Conservation (phyloP, 768 basidiomycete species). For the Cystobasidium tubakii region DNA sequence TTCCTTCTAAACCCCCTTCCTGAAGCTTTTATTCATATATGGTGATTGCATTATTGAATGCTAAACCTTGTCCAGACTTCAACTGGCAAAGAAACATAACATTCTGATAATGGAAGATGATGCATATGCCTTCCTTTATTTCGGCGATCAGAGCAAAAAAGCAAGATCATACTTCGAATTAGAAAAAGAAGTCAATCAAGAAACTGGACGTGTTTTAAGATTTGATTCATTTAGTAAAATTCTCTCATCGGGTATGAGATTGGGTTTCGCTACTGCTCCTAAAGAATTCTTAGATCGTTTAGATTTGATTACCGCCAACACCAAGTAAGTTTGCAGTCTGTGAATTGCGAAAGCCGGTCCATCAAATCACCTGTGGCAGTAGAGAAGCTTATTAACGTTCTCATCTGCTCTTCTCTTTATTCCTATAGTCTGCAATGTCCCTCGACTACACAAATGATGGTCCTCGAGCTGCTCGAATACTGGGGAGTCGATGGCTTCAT, state of each 20-base stretch:
- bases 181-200: constrained; percentile 60
- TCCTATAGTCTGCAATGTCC: background rate
- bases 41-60: background rate
- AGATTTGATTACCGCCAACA: constrained; percentile 62
- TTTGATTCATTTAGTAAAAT: constrained; percentile 83
- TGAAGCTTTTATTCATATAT: background rate
- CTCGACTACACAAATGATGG: constrained; percentile 54
- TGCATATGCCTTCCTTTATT: constrained; percentile 58
- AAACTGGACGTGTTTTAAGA: constrained; percentile 71
- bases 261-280: constrained; percentile 77
- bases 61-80: constrained; percentile 54
- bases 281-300: constrained; percentile 62
- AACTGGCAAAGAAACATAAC: constrained; percentile 65
- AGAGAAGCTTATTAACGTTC: constrained; percentile 43
- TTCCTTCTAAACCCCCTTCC: background rate
- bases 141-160: constrained; percentile 59
- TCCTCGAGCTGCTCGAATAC: constrained; percentile 57
- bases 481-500: constrained; percentile 76
- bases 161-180: constrained; percentile 71
- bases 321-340: constrained; percentile 48
- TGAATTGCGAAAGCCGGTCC: too few relatives aligned
- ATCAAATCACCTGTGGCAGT: too few relatives aligned
- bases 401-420: constrained; percentile 43
- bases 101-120: constrained; percentile 77
- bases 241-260: constrained; percentile 56